Percentiles rank a stretch among this genome's conserved stretches.
These are phyloP conservation scores for Backusella tarrabulga DNA, from an alignment of 192 early-diverging fungal species.

Conservation along the genomic window DNA sequence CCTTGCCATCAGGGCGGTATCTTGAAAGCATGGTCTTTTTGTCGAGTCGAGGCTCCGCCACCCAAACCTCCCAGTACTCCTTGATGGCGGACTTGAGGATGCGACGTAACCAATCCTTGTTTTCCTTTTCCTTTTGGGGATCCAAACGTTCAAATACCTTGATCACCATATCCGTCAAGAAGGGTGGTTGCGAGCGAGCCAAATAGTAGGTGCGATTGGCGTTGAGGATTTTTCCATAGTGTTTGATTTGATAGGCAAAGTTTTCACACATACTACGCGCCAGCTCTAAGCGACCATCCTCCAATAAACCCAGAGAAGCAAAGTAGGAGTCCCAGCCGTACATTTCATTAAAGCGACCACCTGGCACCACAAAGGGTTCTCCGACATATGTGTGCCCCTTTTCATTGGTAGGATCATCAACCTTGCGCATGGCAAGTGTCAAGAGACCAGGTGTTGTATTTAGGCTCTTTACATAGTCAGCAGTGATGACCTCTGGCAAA, in stretches of 20 bases:
- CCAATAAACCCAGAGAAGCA: slow-evolving; percentile 83
- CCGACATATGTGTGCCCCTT: slow-evolving; percentile 49
- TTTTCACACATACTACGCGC: slow-evolving; percentile 95
- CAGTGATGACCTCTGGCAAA: slow-evolving; percentile 83
- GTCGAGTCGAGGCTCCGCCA: slow-evolving; percentile 75
- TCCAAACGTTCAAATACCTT: slow-evolving; percentile 68
- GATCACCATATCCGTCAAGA: slow-evolving; percentile 93
- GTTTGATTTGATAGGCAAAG: slow-evolving; percentile 94
- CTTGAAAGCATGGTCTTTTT: slow-evolving; percentile 70
- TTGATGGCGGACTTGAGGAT: slow-evolving; percentile 76
- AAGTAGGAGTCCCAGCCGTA: slow-evolving; percentile 99
- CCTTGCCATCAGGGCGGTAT: slow-evolving; percentile 84
- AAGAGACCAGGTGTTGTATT: slow-evolving; percentile 88
- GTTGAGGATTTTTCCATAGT: slow-evolving; percentile 98
- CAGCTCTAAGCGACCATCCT: slow-evolving; percentile 85
- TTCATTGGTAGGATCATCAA: slow-evolving; percentile 44
- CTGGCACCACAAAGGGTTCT: slow-evolving; percentile 93
- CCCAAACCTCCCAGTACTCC: slow-evolving; percentile 95
- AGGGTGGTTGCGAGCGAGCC: slow-evolving; percentile 94
- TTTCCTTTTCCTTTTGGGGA: slow-evolving; percentile 42
- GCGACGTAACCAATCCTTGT: slow-evolving; percentile 71
- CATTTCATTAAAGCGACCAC: slow-evolving; percentile 98
- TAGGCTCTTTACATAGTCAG: slow-evolving; percentile 88
- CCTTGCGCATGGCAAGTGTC: slow-evolving; percentile 67
- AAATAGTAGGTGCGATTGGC: slow-evolving; percentile 97